Evolutionary conservation across 345 rosid genomes (phyloP), one percentile per base, ranked within the genome.

Genomic region (Syzygium aqueum): DNA sequence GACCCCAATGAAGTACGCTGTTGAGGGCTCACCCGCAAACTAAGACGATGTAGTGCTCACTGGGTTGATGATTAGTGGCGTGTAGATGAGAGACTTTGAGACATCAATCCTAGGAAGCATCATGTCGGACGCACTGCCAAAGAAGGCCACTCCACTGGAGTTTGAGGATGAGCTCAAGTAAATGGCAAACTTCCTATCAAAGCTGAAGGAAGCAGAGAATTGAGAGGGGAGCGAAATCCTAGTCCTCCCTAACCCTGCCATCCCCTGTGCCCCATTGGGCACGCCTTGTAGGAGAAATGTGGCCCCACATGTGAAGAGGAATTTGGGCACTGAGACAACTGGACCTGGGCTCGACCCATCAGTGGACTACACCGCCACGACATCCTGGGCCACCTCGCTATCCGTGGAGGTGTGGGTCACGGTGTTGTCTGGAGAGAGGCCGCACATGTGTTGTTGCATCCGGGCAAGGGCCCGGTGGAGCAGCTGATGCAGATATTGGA

Each of bases 1-100:
- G 23, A 92, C 90, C 57, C 89, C 89, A 22, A 92, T 89, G 89
- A 91, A 91, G 87, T 91, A 93, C 6, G 91, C 92, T 21, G 85
- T n/a, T 3, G 92, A 90, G 12, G 92, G 59, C 0, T 90, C 91
- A 6, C 90, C 89, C 14, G 5, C 11, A 22, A 85, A 87, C 28
- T 1, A 85, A 3, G 21, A 21, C 21, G 85, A n/a, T 3, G 87
- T 85, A 13, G 91, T 89, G 56, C 89, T 90, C 3, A 89, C 90
- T 5, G 89, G 94, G 63, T 92, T 92, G 25, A 86, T 84, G 27
- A 90, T 65, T 11, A 93, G 43, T n/a, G 93, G 89, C 13, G 94
- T 92, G 91, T 89, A 92, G 12, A 59, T 85, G 17, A 92, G 89
- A 40, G 91, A 89, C 40, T 84, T 40, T 5, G 93, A 92, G 78